These are phyloP conservation scores for Aspergillus egyptiacus DNA, from an alignment of 495 filamentous ascomycete genomes.

Conservation along the genomic window DNA sequence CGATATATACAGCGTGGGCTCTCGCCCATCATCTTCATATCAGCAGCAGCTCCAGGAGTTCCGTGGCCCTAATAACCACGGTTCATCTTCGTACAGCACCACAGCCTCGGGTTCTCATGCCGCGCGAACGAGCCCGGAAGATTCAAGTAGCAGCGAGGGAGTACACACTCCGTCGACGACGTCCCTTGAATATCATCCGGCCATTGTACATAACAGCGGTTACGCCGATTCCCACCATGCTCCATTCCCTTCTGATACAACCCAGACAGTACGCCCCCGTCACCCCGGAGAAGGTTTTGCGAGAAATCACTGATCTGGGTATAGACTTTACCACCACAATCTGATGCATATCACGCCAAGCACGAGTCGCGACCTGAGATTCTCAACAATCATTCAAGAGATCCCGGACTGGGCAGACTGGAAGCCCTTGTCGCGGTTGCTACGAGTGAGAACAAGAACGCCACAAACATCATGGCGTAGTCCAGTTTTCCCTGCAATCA, in stretches of 20 bases:
- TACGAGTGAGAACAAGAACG: constrained; percentile 68
- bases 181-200: constrained; percentile 55
- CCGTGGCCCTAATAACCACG: constrained; percentile 23
- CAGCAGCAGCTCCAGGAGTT: constrained; percentile 33
- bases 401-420: constrained; percentile 60
- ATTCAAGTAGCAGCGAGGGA: constrained; percentile 67
- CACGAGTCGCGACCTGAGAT: constrained; percentile 30
- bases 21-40: constrained; percentile 40
- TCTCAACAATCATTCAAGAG: constrained; percentile 25
- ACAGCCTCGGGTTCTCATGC: constrained; percentile 26
- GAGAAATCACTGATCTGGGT: constrained; percentile 35
- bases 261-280: constrained; percentile 38
- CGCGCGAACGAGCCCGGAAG: constrained; percentile 60
- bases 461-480: constrained; percentile 40
- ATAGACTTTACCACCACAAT: constrained; percentile 35
- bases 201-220: constrained; percentile 60
- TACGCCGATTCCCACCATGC: constrained; percentile 50
- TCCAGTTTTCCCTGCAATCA: too few species aligned
- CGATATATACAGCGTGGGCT: constrained; percentile 36
- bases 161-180: constrained; percentile 61
- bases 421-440: constrained; percentile 87
- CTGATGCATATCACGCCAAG: constrained; percentile 33
- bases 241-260: constrained; percentile 36
- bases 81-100: constrained; percentile 18
- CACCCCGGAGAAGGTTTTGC: constrained; percentile 25